Evolutionary conservation across 2,329 filamentous ascomycete genomes (phyloP).

Genomic region (Tolypocladium inflatum): DNA sequence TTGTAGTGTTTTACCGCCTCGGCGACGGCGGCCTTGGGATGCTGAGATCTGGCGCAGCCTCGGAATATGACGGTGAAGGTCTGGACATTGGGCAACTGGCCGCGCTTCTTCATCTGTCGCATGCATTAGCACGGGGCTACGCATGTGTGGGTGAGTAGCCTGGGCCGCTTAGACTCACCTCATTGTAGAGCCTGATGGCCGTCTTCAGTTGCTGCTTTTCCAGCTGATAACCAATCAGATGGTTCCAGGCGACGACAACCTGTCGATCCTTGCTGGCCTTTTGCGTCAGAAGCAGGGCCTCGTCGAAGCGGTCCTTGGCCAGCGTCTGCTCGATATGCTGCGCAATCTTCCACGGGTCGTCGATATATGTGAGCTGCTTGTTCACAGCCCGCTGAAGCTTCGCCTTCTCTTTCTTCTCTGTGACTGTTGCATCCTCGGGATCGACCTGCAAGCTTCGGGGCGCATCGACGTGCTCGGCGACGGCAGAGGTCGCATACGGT

Average conservation of each 20-base stretch:
- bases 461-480: constrained; percentile 9
- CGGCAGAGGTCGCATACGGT: constrained; percentile 7
- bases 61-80: constrained; percentile 80
- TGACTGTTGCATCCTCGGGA: constrained; percentile 2
- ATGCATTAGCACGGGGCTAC: neutral
- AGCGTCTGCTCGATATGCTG: constrained; percentile 56
- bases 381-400: constrained; percentile 29
- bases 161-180: constrained; percentile 39
- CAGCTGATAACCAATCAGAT: constrained; percentile 65
- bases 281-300: constrained; percentile 60
- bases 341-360: constrained; percentile 65
- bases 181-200: constrained; percentile 80
- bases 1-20: constrained; percentile 71
- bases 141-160: neutral
- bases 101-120: constrained; percentile 84
- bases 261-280: constrained; percentile 55
- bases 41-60: constrained; percentile 56
- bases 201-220: constrained; percentile 46
- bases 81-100: constrained; percentile 65
- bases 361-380: constrained; percentile 51
- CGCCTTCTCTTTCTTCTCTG: constrained; percentile 12
- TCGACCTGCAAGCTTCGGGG: constrained; percentile 12
- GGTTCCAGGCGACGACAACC: constrained; percentile 78
- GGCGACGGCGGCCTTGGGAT: constrained; percentile 49
- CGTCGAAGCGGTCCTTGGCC: constrained; percentile 46